Percentiles rank a stretch among this genome's conserved stretches.
These are phyloP conservation scores for Cytospora chrysosperma DNA, from an alignment of 2,329 filamentous ascomycete genomes.

Conservation along the genomic window DNA sequence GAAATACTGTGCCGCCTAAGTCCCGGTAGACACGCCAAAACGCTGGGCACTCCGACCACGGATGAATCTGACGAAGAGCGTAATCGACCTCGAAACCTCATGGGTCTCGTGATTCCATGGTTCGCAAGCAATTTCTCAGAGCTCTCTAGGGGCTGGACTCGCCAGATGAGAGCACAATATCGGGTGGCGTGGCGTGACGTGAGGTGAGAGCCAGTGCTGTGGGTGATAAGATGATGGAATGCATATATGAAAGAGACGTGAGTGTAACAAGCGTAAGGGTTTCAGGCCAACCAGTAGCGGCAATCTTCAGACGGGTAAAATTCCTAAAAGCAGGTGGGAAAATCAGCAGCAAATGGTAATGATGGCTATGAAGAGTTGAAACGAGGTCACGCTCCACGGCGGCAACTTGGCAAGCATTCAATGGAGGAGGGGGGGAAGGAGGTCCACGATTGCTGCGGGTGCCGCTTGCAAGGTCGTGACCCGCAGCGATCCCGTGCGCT, in stretches of 20 bases:
- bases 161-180: background rate
- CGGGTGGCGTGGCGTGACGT: conserved; percentile 9
- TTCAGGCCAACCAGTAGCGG: background rate
- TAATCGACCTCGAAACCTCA: background rate
- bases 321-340: background rate
- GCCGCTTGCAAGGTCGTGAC: background rate
- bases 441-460: background rate
- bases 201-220: background rate
- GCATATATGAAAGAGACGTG: background rate
- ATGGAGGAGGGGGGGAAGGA: background rate
- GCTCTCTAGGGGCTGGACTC: background rate
- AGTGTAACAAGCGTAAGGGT: background rate
- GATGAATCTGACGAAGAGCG: background rate
- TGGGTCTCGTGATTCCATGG: background rate
- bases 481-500: background rate
- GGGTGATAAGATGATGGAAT: background rate
- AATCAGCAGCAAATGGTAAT: background rate
- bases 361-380: background rate
- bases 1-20: background rate
- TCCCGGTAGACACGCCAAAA: background rate
- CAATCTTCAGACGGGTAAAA: background rate
- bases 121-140: background rate
- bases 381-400: background rate
- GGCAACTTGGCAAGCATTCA: background rate
- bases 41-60: conserved; percentile 1